phyloP scores from a whole-genome alignment of 2,329 filamentous ascomycete genomes.

The Hypoxylon rubiginosum region DNA sequence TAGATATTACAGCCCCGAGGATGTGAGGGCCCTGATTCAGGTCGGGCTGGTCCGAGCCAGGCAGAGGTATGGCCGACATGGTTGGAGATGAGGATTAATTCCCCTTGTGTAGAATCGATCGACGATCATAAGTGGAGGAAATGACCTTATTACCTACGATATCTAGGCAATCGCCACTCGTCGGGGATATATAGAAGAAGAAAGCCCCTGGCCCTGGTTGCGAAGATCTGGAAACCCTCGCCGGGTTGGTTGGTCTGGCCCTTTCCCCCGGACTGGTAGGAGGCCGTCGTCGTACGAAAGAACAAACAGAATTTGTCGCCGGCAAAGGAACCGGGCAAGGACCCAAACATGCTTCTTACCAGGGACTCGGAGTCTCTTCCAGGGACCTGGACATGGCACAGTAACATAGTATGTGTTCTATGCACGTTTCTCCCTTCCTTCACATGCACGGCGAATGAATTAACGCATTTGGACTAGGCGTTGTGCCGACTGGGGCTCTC shows the following conservation, averaged over 20 bases:
- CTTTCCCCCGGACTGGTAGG: too few species aligned
- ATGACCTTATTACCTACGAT: too few species aligned
- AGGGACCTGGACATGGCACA: background rate
- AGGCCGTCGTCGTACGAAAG: background rate
- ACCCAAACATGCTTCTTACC: too few species aligned
- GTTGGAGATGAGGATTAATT: slow-evolving; percentile 3
- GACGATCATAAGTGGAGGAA: background rate
- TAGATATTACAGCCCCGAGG: slow-evolving; percentile 17
- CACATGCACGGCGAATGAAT: background rate
- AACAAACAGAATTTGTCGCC: too few species aligned
- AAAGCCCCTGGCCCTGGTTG: too few species aligned
- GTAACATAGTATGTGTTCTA: background rate
- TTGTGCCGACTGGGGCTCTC: background rate
- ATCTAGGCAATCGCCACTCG: too few species aligned
- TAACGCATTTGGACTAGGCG: slow-evolving; percentile 5
- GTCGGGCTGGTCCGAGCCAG: slow-evolving; percentile 14
- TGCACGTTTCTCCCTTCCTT: background rate
- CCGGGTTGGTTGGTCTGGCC: too few species aligned
- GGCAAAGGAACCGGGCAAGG: too few species aligned
- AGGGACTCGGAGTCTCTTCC: background rate
- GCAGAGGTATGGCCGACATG: slow-evolving; percentile 15
- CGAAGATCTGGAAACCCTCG: too few species aligned
- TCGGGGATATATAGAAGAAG: slow-evolving; percentile 1
- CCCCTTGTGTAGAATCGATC: background rate
- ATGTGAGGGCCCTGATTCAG: slow-evolving; percentile 19